phyloP scores from a whole-genome alignment of 192 early-diverging fungal genomes.

The Coemansia sp. region DNA sequence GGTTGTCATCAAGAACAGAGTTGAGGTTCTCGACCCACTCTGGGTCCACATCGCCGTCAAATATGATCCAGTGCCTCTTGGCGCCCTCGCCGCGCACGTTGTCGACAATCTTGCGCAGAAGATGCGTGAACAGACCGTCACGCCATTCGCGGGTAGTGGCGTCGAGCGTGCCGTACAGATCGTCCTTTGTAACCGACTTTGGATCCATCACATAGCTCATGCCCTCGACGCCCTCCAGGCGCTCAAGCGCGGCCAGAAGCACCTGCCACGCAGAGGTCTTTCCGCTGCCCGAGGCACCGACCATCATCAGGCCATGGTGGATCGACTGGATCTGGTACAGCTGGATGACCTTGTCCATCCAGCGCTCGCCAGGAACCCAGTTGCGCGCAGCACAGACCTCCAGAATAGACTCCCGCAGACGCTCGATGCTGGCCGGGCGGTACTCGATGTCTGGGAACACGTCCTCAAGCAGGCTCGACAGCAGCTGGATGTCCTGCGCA shows the following conservation, averaged over 20 bases:
- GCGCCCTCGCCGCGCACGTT: conserved; percentile 93
- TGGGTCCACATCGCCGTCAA: conserved; percentile 99
- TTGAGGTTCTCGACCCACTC: conserved; percentile 99
- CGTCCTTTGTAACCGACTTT: conserved; percentile 97
- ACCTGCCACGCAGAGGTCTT: conserved; percentile 95
- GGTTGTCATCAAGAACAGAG: conserved; percentile 97
- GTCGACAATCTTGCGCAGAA: conserved; percentile 96
- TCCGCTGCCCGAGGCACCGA: conserved; percentile 95
- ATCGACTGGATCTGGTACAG: conserved; percentile 97
- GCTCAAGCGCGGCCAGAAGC: conserved; percentile 84
- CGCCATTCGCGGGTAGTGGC: conserved; percentile 99
- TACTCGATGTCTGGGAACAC: conserved; percentile 94
- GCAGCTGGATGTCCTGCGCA: conserved; percentile 88
- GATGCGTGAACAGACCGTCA: conserved; percentile 97
- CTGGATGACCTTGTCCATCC: conserved; percentile 98
- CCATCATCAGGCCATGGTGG: conserved; percentile 99
- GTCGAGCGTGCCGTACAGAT: conserved; percentile 94
- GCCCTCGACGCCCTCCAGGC: conserved; percentile 87
- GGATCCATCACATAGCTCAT: conserved; percentile 95
- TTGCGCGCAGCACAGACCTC: conserved; percentile 74
- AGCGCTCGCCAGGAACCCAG: conserved; percentile 73
- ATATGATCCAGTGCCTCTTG: conserved; percentile 98
- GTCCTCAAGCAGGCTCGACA: conserved; percentile 84
- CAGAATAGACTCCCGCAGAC: conserved; percentile 71
- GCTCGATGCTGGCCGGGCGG: conserved; percentile 72